A percentile compares a stretch with the other conserved stretches of the same genome.
Evolutionary conservation across 1,139 yeast species (phyloP).

Genomic region (Taphrina deformans): DNA sequence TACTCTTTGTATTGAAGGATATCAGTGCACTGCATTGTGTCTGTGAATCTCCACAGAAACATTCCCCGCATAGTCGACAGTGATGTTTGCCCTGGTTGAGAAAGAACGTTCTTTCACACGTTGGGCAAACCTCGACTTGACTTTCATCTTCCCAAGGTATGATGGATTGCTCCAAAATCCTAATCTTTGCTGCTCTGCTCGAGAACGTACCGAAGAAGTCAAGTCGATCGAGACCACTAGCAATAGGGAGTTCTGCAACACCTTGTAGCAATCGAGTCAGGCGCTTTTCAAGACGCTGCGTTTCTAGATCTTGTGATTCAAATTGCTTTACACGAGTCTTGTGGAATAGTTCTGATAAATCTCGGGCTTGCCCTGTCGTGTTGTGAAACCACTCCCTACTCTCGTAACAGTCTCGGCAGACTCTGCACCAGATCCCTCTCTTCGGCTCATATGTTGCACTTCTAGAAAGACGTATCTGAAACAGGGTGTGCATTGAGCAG

Average conservation of each 20-base stretch:
- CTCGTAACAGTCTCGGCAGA: slow-evolving; percentile 64
- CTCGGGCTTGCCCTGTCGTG: slow-evolving; percentile 48
- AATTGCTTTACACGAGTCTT: slow-evolving; percentile 36
- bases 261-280: slow-evolving; percentile 53
- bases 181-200: slow-evolving; percentile 39
- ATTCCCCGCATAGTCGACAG: slow-evolving; percentile 78
- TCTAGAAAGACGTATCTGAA: slow-evolving; percentile 52
- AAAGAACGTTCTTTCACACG: slow-evolving; percentile 62
- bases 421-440: slow-evolving; percentile 66
- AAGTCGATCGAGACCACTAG: slow-evolving; percentile 5
- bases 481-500: slow-evolving; percentile 65
- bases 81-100: slow-evolving; percentile 76
- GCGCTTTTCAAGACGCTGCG: slow-evolving; percentile 59
- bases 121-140: slow-evolving; percentile 56
- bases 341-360: slow-evolving; percentile 53
- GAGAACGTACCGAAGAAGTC: neutral
- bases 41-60: slow-evolving; percentile 70
- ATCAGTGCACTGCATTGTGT: slow-evolving; percentile 58
- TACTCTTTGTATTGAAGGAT: slow-evolving; percentile 3
- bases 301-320: slow-evolving; percentile 39
- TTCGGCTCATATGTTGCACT: slow-evolving; percentile 53
- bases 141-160: slow-evolving; percentile 71
- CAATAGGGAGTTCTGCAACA: slow-evolving; percentile 29
- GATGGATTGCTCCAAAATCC: slow-evolving; percentile 53
- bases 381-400: slow-evolving; percentile 58